Evolutionary conservation across 331 rosid species (phyloP).

Genomic region (Saraca asoca): DNA sequence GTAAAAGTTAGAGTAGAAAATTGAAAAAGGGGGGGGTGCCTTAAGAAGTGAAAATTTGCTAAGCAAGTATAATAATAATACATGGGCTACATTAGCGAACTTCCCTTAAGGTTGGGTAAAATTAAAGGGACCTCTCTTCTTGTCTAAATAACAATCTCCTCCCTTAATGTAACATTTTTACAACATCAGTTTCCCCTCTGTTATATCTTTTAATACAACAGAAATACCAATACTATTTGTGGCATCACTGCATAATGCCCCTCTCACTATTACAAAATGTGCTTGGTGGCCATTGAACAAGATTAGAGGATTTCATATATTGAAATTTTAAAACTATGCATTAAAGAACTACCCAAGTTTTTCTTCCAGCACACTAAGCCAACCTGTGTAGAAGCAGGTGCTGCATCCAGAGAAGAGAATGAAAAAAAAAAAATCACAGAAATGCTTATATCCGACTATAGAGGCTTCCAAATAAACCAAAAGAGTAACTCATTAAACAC

Average conservation of each 20-base stretch:
- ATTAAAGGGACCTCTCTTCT: background rate
- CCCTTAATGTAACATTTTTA: constrained; percentile 12
- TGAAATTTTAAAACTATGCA: background rate
- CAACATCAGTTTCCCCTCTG: constrained; percentile 15
- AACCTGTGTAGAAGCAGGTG: constrained; percentile 9
- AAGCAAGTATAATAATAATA: background rate
- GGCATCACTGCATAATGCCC: constrained; percentile 11
- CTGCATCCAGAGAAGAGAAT: background rate
- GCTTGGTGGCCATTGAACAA: constrained; percentile 1
- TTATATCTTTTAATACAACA: background rate
- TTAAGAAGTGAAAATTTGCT: background rate
- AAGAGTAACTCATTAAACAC: constrained; percentile 1
- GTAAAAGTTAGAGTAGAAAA: constrained; percentile 16
- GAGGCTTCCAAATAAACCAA: constrained; percentile 23
- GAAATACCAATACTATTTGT: constrained; percentile 13
- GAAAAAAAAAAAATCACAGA: constrained; percentile 20
- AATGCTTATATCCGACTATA: background rate
- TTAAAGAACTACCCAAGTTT: constrained; percentile 17
- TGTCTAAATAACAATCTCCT: constrained; percentile 13
- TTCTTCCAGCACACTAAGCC: constrained; percentile 21
- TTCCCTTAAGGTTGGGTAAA: constrained; percentile 6
- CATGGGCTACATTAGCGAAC: background rate
- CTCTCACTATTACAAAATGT: constrained; percentile 7
- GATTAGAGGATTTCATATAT: constrained; percentile 4
- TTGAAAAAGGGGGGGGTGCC: background rate